Evolutionary conservation across 1,284 basidiomycete species (phyloP).

Genomic region (Trichosporon sp.): DNA sequence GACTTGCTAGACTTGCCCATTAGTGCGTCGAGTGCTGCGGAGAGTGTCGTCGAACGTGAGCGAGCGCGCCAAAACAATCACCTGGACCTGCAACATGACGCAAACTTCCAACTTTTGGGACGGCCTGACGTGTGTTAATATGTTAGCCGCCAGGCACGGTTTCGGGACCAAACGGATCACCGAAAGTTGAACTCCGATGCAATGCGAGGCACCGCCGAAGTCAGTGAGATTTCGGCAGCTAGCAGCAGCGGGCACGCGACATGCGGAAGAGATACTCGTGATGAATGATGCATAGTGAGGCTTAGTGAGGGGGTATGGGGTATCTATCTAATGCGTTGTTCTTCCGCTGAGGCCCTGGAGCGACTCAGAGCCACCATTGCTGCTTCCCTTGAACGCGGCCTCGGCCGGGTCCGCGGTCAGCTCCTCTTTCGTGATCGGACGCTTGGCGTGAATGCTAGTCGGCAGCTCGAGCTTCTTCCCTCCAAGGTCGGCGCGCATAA

Average conservation of each 20-base stretch:
- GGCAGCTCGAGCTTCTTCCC: conserved; percentile 11
- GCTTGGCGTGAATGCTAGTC: conserved; percentile 10
- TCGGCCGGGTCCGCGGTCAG: background rate
- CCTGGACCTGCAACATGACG: background rate
- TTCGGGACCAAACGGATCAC: conserved; percentile 5
- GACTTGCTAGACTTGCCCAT: conserved; percentile 34
- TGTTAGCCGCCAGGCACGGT: background rate
- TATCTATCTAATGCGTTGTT: conserved; percentile 16
- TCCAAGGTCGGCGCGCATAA: conserved; percentile 27
- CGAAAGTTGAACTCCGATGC: background rate
- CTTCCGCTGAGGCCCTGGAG: conserved; percentile 13
- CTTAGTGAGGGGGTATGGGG: conserved; percentile 5
- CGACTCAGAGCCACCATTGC: conserved; percentile 13
- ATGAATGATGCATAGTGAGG: conserved; percentile 12
- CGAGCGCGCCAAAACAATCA: background rate
- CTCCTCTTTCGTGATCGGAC: conserved; percentile 8
- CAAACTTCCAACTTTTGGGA: conserved; percentile 12
- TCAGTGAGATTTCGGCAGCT: background rate
- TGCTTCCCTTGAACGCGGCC: conserved; percentile 9
- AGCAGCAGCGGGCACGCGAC: background rate
- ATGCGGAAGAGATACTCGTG: background rate
- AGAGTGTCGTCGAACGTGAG: background rate
- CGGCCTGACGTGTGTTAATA: background rate
- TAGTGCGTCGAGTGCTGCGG: background rate
- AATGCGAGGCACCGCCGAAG: background rate